Evolutionary conservation across 2,329 filamentous ascomycete species (phyloP).

Genomic region (Aspergillus quadrilineatus): DNA sequence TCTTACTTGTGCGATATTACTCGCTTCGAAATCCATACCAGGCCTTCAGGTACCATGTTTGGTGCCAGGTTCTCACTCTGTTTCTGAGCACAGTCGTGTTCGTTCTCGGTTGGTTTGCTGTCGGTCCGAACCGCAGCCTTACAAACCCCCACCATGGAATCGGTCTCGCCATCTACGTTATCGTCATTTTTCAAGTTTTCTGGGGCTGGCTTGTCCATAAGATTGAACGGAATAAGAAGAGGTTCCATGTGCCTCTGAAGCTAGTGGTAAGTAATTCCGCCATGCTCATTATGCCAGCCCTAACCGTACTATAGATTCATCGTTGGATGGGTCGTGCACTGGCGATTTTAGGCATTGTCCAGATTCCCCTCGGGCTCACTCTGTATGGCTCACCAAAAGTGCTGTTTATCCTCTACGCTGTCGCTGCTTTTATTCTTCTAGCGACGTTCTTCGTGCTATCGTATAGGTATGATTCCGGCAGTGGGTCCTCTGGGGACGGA

Average conservation of each 20-base stretch:
- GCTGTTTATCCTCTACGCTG: slow-evolving; percentile 79
- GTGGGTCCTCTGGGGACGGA: slow-evolving; percentile 49
- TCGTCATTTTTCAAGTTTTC: slow-evolving; percentile 59
- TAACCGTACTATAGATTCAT: slow-evolving; percentile 66
- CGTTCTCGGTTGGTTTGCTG: slow-evolving; percentile 62
- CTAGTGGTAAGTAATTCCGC: slow-evolving; percentile 50
- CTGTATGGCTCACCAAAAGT: slow-evolving; percentile 86
- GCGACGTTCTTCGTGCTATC: slow-evolving; percentile 76
- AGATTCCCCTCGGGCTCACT: slow-evolving; percentile 84
- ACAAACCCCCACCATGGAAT: slow-evolving; percentile 68
- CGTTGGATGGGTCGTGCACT: slow-evolving; percentile 81
- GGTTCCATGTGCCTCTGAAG: slow-evolving; percentile 57
- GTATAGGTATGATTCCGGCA: slow-evolving; percentile 59
- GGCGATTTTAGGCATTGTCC: slow-evolving; percentile 77
- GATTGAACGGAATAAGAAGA: slow-evolving; percentile 53
- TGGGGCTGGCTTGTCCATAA: slow-evolving; percentile 59
- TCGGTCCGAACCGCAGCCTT: slow-evolving; percentile 59
- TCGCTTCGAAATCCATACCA: slow-evolving; percentile 53
- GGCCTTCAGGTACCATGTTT: slow-evolving; percentile 62
- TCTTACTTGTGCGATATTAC: slow-evolving; percentile 62
- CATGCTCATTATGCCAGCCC: neutral
- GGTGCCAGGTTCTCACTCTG: slow-evolving; percentile 62
- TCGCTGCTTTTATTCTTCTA: slow-evolving; percentile 73
- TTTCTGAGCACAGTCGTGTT: slow-evolving; percentile 62
- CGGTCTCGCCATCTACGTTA: slow-evolving; percentile 62